phyloP scores from a whole-genome alignment of 345 rosid species.

The Eucalyptus fibrosa region DNA sequence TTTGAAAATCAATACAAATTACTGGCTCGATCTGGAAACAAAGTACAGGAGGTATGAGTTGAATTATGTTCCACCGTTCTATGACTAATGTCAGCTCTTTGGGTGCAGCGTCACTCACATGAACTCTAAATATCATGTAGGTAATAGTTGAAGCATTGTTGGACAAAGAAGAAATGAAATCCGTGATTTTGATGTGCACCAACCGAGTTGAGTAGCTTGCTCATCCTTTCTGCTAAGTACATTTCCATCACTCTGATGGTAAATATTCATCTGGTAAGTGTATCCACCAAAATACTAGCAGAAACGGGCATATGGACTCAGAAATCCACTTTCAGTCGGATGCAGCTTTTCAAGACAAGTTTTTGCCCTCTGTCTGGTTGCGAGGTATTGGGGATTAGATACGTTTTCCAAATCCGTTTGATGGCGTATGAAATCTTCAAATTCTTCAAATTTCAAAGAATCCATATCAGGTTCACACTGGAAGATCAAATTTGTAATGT shows the following conservation, averaged over 20 bases:
- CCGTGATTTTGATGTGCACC: conserved; percentile 64
- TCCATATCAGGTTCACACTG: not conserved
- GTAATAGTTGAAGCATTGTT: conserved; percentile 64
- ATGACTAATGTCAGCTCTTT: not conserved
- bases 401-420: not conserved
- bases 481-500: not conserved
- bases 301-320: not conserved
- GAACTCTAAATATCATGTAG: conserved; percentile 11
- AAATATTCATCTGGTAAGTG: not conserved
- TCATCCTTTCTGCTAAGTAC: not conserved
- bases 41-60: conserved; percentile 79
- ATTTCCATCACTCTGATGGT: not conserved
- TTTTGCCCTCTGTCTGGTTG: not conserved
- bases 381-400: not conserved
- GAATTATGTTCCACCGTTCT: not conserved
- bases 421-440: not conserved
- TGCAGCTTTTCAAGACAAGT: not conserved
- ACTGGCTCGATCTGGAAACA: conserved; percentile 89
- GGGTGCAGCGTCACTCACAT: not conserved
- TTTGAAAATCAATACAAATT: conserved; percentile 78
- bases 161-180: conserved; percentile 77
- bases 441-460: not conserved
- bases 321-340: not conserved
- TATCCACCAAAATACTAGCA: not conserved
- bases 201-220: conserved; percentile 46